phyloP scores from a whole-genome alignment of 2,329 filamentous ascomycete genomes.

The Venturiaceae sp. region DNA sequence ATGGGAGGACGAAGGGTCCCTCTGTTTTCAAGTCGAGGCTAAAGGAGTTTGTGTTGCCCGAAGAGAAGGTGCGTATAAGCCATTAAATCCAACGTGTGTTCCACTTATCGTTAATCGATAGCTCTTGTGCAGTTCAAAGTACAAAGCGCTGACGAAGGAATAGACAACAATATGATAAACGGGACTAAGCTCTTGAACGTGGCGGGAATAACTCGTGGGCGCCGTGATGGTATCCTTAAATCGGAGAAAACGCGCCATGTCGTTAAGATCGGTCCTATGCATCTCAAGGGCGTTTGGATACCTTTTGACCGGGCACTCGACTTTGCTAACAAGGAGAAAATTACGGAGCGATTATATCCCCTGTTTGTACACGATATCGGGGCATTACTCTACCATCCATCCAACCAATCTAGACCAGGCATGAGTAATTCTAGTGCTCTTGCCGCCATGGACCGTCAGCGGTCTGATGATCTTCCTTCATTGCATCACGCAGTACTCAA shows the following conservation, averaged over 20 bases:
- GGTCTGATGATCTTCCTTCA: constrained; percentile 57
- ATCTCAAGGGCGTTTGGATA: constrained; percentile 97
- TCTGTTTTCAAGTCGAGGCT: constrained; percentile 96
- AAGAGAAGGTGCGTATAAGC: constrained; percentile 61
- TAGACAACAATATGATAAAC: constrained; percentile 99
- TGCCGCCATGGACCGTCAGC: constrained; percentile 63
- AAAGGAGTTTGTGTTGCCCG: constrained; percentile 92
- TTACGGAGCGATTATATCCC: constrained; percentile 88
- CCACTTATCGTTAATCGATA: too few species aligned
- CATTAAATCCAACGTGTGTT: too few species aligned
- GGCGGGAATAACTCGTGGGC: constrained; percentile 92
- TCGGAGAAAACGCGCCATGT: constrained; percentile 96
- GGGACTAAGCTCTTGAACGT: constrained; percentile 96
- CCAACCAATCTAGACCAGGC: constrained; percentile 73
- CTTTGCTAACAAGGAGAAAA: constrained; percentile 99
- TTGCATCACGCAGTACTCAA: too few species aligned
- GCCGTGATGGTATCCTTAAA: constrained; percentile 92
- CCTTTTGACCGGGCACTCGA: constrained; percentile 93
- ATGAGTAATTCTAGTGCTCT: constrained; percentile 55
- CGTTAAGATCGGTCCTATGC: constrained; percentile 98
- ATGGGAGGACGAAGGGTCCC: constrained; percentile 95
- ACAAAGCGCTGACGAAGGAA: constrained; percentile 1
- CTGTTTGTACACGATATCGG: constrained; percentile 97
- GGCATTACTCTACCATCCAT: constrained; percentile 84
- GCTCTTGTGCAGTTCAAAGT: too few species aligned